These are phyloP conservation scores for Rhizodiscina lignyota DNA, from an alignment of 495 filamentous ascomycete species.

Conservation along the genomic window DNA sequence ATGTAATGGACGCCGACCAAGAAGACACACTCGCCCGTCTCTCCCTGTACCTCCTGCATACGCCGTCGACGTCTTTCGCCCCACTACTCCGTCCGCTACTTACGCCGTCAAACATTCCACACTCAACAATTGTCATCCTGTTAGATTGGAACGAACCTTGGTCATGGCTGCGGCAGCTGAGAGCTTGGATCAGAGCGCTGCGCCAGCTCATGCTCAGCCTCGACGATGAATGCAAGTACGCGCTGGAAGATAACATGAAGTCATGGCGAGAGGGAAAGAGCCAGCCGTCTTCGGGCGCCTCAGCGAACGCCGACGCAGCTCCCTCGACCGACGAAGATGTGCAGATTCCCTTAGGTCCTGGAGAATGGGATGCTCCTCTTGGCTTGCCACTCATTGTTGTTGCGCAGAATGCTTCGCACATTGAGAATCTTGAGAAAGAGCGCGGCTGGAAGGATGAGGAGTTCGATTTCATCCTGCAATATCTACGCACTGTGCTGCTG, in stretches of 20 bases:
- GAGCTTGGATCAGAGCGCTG: slow-evolving; percentile 74
- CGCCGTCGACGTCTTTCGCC: slow-evolving; percentile 59
- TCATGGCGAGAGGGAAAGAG: slow-evolving; percentile 39
- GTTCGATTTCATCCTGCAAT: slow-evolving; percentile 83
- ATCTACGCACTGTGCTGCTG: slow-evolving; percentile 67
- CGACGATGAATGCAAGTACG: slow-evolving; percentile 57
- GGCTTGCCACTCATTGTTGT: slow-evolving; percentile 84
- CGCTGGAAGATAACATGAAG: slow-evolving; percentile 70
- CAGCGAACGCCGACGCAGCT: slow-evolving; percentile 2
- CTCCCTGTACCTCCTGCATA: slow-evolving; percentile 74
- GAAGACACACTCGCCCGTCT: slow-evolving; percentile 82
- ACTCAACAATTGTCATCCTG: slow-evolving; percentile 75
- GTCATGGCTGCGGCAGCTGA: slow-evolving; percentile 75
- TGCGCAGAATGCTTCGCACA: slow-evolving; percentile 85
- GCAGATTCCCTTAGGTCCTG: slow-evolving; percentile 65
- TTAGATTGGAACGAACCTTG: slow-evolving; percentile 89
- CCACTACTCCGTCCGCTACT: slow-evolving; percentile 73
- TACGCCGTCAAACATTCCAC: slow-evolving; percentile 68
- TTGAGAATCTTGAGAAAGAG: slow-evolving; percentile 71
- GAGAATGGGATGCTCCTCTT: slow-evolving; percentile 86
- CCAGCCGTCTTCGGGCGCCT: slow-evolving; percentile 30
- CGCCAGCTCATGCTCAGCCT: slow-evolving; percentile 57
- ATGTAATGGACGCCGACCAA: slow-evolving; percentile 87
- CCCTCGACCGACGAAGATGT: slow-evolving; percentile 38
- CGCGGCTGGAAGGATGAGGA: slow-evolving; percentile 86